Conservation (phyloP, 495 filamentous ascomycete species). For the Daldinia caldariorum region DNA sequence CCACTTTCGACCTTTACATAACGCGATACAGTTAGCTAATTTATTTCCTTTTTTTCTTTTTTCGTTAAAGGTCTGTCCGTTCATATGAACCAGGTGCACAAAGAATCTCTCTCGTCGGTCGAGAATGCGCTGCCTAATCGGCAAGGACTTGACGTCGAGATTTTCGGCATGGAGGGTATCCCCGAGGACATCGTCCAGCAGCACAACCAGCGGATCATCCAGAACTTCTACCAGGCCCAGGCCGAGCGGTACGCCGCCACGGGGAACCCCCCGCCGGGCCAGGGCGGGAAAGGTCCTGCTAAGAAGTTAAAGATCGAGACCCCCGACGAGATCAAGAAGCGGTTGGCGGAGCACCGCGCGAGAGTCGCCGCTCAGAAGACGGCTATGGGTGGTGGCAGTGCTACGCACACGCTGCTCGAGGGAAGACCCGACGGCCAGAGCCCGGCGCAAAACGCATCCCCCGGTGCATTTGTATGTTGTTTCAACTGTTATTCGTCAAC, state of each 20-base stretch:
- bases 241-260: slow-evolving; percentile 81
- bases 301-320: slow-evolving; percentile 87
- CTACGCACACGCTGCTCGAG: slow-evolving; percentile 67
- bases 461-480: slow-evolving; percentile 64
- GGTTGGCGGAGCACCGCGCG: slow-evolving; percentile 82
- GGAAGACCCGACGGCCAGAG: slow-evolving; percentile 63
- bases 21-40: slow-evolving; percentile 35
- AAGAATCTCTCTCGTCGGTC: slow-evolving; percentile 83
- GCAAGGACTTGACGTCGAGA: slow-evolving; percentile 85
- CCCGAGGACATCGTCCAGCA: slow-evolving; percentile 82
- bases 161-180: slow-evolving; percentile 98
- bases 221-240: slow-evolving; percentile 84
- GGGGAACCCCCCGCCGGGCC: slow-evolving; percentile 80
- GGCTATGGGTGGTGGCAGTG: slow-evolving; percentile 63
- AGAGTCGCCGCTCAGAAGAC: slow-evolving; percentile 69
- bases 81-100: slow-evolving; percentile 98
- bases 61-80: slow-evolving; percentile 78
- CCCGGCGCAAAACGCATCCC: slow-evolving; percentile 64
- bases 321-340: slow-evolving; percentile 80
- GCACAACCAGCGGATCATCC: slow-evolving; percentile 85
- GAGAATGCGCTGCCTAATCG: slow-evolving; percentile 92
- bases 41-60: background rate
- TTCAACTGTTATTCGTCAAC: background rate
- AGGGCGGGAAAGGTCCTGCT: slow-evolving; percentile 60
- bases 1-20: slow-evolving; percentile 1